Evolutionary conservation across 2,329 filamentous ascomycete species (phyloP).

Genomic region (Cordyceps javanica): DNA sequence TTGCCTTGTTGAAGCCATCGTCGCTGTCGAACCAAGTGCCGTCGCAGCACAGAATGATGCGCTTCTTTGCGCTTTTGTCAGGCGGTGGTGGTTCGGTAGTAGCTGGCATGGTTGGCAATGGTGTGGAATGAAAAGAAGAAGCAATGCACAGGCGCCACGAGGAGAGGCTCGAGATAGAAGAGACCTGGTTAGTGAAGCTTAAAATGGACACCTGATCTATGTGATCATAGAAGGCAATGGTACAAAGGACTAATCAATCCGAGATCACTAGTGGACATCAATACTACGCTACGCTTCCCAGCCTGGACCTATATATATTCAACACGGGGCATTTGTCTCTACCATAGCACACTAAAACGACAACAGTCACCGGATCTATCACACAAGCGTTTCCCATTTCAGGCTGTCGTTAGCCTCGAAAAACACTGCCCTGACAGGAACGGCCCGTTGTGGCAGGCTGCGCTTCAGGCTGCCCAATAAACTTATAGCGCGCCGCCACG

Average conservation of each 20-base stretch:
- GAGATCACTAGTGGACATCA: background rate
- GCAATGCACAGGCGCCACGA: background rate
- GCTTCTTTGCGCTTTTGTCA: slow-evolving; percentile 30
- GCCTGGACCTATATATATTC: background rate
- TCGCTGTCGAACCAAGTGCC: slow-evolving; percentile 51
- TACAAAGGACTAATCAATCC: background rate
- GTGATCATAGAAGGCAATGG: background rate
- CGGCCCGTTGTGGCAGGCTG: background rate
- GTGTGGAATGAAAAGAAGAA: background rate
- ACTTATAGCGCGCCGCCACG: background rate
- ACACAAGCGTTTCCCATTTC: background rate
- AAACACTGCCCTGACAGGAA: background rate
- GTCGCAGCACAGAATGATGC: slow-evolving; percentile 47
- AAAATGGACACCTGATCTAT: background rate
- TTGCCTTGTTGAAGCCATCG: slow-evolving; percentile 38
- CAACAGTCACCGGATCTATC: background rate
- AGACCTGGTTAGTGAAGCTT: background rate
- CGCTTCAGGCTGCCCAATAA: slow-evolving; percentile 1
- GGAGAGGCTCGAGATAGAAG: background rate
- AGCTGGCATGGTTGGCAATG: background rate
- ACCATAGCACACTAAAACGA: background rate
- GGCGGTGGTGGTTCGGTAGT: background rate
- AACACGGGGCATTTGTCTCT: background rate
- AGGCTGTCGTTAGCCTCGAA: background rate
- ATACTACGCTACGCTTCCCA: background rate